Evolutionary conservation across 805 yeast genomes (phyloP).

Genomic region (Metahyphopichia silvanorum): DNA sequence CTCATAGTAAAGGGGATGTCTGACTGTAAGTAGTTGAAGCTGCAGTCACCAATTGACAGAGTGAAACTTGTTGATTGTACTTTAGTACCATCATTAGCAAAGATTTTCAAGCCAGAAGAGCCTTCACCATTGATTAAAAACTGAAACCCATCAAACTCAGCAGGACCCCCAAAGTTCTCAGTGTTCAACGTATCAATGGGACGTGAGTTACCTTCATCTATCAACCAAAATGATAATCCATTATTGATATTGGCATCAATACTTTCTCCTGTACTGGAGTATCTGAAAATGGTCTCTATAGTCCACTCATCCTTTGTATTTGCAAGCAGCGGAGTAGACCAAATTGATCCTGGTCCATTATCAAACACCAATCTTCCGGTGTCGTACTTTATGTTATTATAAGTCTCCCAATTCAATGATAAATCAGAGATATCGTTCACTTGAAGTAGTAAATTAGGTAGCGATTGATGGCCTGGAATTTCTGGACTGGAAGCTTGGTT

Average conservation of each 20-base stretch:
- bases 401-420: constrained; percentile 24
- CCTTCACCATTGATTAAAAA: constrained; percentile 50
- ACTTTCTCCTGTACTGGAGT: constrained; percentile 40
- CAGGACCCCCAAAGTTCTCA: constrained; percentile 52
- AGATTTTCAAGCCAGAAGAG: constrained; percentile 54
- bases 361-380: constrained; percentile 50
- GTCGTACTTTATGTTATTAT: constrained; percentile 84
- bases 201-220: constrained; percentile 24
- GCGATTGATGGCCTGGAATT: constrained; percentile 23
- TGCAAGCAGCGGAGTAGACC: constrained; percentile 16
- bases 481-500: neutral
- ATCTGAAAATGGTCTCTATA: constrained; percentile 59
- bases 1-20: constrained; percentile 70
- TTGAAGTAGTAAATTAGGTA: constrained; percentile 35
- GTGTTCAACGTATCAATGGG: constrained; percentile 12
- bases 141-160: constrained; percentile 60
- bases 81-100: constrained; percentile 55
- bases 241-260: constrained; percentile 25
- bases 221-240: constrained; percentile 58
- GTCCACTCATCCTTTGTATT: constrained; percentile 44
- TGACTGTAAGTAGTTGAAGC: constrained; percentile 59
- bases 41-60: constrained; percentile 52
- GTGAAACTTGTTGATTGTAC: constrained; percentile 20
- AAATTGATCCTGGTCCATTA: constrained; percentile 16
- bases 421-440: constrained; percentile 19